Evolutionary conservation across 306 rosid genomes (phyloP), one percentile per base, ranked within the genome.

Genomic region (Delonix regia): DNA sequence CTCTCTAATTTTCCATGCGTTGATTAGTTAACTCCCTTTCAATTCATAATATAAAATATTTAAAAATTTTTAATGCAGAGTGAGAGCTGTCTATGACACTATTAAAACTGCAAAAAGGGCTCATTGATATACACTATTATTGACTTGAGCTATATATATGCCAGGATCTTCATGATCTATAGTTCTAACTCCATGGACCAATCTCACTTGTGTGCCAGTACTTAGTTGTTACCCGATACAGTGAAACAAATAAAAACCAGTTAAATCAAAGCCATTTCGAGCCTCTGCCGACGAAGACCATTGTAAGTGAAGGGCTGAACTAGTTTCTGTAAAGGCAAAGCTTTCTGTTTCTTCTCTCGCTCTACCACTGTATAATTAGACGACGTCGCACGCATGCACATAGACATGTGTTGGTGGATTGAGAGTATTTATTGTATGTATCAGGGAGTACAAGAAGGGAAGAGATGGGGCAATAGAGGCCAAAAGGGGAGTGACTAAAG

Each of bases 391-490:
- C n/a, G 33, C 45, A 60, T 14, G 55, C 64, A 38, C 18, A 47
- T 5, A 0, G 18, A 45, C 33, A n/a, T n/a, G n/a, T n/a, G n/a
- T 30, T 30, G 33, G 33, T 30, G 33, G 33, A 30, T 4, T 1
- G 33, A 30, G 33, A 1, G 4, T 30, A 4, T 30, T 30, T 30
- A 30, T 30, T 5, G 41, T 38, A 7, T 38, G 6, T 38, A 38
- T 2, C 8, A 38, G 41, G 41, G 41, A 38, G 41, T 5, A 38
- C 41, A 34, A 38, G 28, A 53, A 53, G 28, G 6, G 33, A 56
- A 78, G 64, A 73, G 74, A 84, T 63, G 25, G 73, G 88, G 84
- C 79, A 84, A 78, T 24, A 62, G 87, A 84, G 30, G 87, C 86
- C 85, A 83, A 88, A 75, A 61, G 69, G 69, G 77, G 85, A 84